A percentile compares a stretch with the other conserved stretches of the same genome.
phyloP scores from a whole-genome alignment of 345 rosid genomes.

The Clarkia xantiana region DNA sequence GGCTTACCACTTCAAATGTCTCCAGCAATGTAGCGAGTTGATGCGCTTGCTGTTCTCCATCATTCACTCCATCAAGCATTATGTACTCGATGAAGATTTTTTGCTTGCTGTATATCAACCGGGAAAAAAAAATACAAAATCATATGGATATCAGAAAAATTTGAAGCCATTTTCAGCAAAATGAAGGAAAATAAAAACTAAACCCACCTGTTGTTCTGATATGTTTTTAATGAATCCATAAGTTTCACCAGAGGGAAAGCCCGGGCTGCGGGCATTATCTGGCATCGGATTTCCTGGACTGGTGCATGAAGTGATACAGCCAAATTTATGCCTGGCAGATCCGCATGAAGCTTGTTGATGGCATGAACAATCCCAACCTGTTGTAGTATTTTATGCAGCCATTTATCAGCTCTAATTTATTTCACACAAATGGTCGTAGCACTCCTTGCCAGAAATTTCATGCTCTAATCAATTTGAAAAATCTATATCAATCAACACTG shows the following conservation, averaged over 20 bases:
- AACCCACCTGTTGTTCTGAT: conserved; percentile 62
- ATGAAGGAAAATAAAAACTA: neutral
- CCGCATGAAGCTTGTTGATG: conserved; percentile 77
- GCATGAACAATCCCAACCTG: conserved; percentile 93
- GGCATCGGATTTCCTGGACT: conserved; percentile 85
- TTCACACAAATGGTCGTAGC: no score
- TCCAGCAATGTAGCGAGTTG: conserved; percentile 65
- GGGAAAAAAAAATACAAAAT: neutral
- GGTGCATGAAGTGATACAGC: conserved; percentile 98
- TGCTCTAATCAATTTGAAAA: neutral
- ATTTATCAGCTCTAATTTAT: neutral
- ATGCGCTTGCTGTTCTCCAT: conserved; percentile 75
- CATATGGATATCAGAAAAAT: neutral
- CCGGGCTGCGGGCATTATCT: conserved; percentile 96
- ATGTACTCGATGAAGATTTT: conserved; percentile 86
- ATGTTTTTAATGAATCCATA: conserved; percentile 52
- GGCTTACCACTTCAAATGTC: conserved; percentile 75
- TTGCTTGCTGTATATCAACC: conserved; percentile 35
- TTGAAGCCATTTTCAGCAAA: conserved; percentile 5
- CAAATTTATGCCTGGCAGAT: conserved; percentile 84
- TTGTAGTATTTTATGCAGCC: conserved; percentile 8
- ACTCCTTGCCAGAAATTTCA: no score
- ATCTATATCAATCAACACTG: neutral
- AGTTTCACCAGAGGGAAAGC: conserved; percentile 94
- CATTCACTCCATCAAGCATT: conserved; percentile 92